phyloP scores from a whole-genome alignment of 768 basidiomycete species.

The Cystoderma amianthinum region DNA sequence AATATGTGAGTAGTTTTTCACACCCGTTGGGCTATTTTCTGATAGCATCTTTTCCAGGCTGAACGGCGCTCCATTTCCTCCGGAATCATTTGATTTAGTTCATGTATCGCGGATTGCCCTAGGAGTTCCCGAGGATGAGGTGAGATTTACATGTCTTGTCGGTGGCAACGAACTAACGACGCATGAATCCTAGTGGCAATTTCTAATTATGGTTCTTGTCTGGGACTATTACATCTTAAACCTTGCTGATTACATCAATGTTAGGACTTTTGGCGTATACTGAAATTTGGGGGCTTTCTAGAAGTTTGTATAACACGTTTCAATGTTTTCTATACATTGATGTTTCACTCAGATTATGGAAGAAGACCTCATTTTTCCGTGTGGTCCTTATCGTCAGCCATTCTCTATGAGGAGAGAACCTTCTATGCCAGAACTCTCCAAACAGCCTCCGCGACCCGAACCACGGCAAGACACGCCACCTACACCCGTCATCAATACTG shows the following conservation, averaged over 20 bases:
- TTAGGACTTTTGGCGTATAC: not conserved
- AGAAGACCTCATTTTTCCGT: slow-evolving; percentile 70
- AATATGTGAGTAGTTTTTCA: slow-evolving; percentile 44
- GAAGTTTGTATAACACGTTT: slow-evolving; percentile 38
- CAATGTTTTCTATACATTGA: slow-evolving; percentile 2
- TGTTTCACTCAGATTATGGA: slow-evolving; percentile 50
- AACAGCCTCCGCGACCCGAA: not conserved
- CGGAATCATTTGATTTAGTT: slow-evolving; percentile 57
- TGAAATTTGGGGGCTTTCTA: slow-evolving; percentile 48
- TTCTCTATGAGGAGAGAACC: slow-evolving; percentile 4
- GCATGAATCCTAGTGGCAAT: slow-evolving; percentile 67
- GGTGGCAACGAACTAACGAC: no score
- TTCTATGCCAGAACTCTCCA: not conserved
- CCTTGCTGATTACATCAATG: no score
- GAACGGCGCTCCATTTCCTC: slow-evolving; percentile 54
- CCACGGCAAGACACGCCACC: not conserved
- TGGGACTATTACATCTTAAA: no score
- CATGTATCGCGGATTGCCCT: slow-evolving; percentile 58
- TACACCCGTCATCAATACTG: slow-evolving; percentile 2
- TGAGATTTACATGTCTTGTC: slow-evolving; percentile 7
- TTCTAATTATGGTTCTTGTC: slow-evolving; percentile 47
- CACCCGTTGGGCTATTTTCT: not conserved
- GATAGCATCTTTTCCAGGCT: slow-evolving; percentile 30
- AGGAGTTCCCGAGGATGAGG: slow-evolving; percentile 69
- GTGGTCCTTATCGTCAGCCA: slow-evolving; percentile 17